Base-by-base conservation (phyloP, 768 basidiomycete species). In the Hysterangium stoloniferum region DNA sequence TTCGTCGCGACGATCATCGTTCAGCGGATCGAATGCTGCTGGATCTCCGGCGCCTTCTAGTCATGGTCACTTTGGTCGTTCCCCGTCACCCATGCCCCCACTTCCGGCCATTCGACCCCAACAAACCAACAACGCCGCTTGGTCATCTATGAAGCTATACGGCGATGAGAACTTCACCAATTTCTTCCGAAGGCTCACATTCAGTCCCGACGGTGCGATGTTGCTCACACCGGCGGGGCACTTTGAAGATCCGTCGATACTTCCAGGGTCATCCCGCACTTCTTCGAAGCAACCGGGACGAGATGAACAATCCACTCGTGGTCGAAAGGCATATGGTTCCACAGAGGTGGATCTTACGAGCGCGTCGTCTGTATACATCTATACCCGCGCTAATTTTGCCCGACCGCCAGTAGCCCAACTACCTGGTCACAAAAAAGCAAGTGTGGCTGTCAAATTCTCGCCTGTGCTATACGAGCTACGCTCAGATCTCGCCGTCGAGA, bases 211-310 rank as follows among this genome's bases (percentile, higher is more conserved):
- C 62, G 96, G 96, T 0, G 89, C 84, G 8, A 71, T 99, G 31
- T 74, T 99, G 38, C 71, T 98, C 57, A 98, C 96, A 0, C 96
- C 96, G 0, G 95, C 96, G 1, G 96, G 96, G 0, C 89, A 95
- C 62, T 97, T 96, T 59, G 94, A 98, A 62, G 95, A 98, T 64
- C 86, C 90, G 3, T 80, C 86, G 12, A 80, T 77, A 44, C 45
- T 63, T 8, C 66, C 80, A 25, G 65, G 70, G 12, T 62, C 72
- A 48, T 58, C 53, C 9, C 34, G 56, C 12, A 35, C 57, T 19
- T 58, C 61, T n/a, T 59, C 69, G 25, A 45, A 35, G 66, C 64
- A 55, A 66, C 62, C 27, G 68, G 68, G 45, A 61, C 59, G 48
- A 19, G 62, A 66, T 19, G 57, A 63, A 35, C 52, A 56, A 3